A percentile compares a stretch with the other conserved stretches of the same genome.
phyloP scores from a whole-genome alignment of 129 eudicot genomes.

The Oenanthe sinensis region DNA sequence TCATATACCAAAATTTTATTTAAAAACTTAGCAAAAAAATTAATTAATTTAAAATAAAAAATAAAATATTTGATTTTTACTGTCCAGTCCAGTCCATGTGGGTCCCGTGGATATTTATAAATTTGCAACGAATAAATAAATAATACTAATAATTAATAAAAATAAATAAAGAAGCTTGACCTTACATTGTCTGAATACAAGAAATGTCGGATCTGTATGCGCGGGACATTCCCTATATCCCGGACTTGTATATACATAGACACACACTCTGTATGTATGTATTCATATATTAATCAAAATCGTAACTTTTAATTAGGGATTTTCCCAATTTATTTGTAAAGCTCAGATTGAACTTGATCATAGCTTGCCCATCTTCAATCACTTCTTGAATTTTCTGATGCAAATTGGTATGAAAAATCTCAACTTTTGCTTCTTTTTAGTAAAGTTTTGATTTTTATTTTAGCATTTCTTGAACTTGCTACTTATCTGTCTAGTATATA shows the following conservation, averaged over 20 bases:
- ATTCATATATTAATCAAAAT: background rate
- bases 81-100: too few species aligned
- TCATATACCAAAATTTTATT: too few species aligned
- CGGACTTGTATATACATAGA: background rate
- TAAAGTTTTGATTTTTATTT: constrained; percentile 3
- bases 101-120: background rate
- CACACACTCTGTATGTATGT: background rate
- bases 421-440: background rate
- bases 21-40: too few species aligned
- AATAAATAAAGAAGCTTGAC: background rate
- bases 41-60: too few species aligned
- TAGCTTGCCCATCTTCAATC: background rate
- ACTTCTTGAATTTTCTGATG: background rate
- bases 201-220: constrained; percentile 2
- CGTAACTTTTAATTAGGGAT: background rate
- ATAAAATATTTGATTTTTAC: too few species aligned
- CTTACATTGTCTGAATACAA: background rate
- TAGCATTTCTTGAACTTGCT: background rate
- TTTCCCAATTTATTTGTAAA: background rate
- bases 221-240: background rate
- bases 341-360: background rate
- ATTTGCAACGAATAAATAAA: too few species aligned
- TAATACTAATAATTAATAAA: too few species aligned
- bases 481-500: background rate
- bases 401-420: constrained; percentile 4